Base-by-base conservation (phyloP, 2,329 filamentous ascomycete species). In the Paradendryphiella salina region DNA sequence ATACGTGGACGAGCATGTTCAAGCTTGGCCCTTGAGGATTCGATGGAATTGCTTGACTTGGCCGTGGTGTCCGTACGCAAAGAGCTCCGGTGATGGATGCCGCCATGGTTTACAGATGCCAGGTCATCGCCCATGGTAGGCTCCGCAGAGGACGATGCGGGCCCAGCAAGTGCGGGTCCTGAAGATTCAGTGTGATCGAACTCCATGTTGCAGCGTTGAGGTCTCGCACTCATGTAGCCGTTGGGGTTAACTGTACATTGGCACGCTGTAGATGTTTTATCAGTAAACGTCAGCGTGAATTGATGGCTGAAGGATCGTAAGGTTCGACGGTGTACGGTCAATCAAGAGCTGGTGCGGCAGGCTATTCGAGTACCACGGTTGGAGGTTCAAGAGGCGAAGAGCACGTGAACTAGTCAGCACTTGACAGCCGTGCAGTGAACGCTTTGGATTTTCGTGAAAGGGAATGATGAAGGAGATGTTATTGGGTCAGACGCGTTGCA, bases 1-100 rank as follows among this genome's bases (percentile, higher is more conserved):
- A 59, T n/a, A 5, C 43, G 52, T 35, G 50, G 35, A 17, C 18
- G 33, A 11, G 38, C 51, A 14, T 13, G 47, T 17, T 52, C 18
- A 9, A 47, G 21, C 20, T 42, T 48, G 14, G n/a, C 21, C 14
- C 14, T 9, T 13, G 11, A 17, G 20, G 15, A 17, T n/a, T 15
- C 21, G 5, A 4, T 15, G 2, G 15, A 13, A 11, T 40, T 28
- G 23, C 7, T 17, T 7, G 17, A 9, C 13, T 34, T 23, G 34
- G 26, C 18, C 34, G 13, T 33, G 10, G 33, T 13, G 15, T 37
- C 15, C 3, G 15, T 28, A 14, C 6, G 34, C 14, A 13, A 38
- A 17, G 42, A 20, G 8, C 40, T 21, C 13, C 28, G 20, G 14
- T 15, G 10, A 15, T 7, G 15, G 18, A 20, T 18, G 29, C n/a